Conservation (phyloP, 2,329 filamentous ascomycete genomes). For the Aspergillus fructus region DNA sequence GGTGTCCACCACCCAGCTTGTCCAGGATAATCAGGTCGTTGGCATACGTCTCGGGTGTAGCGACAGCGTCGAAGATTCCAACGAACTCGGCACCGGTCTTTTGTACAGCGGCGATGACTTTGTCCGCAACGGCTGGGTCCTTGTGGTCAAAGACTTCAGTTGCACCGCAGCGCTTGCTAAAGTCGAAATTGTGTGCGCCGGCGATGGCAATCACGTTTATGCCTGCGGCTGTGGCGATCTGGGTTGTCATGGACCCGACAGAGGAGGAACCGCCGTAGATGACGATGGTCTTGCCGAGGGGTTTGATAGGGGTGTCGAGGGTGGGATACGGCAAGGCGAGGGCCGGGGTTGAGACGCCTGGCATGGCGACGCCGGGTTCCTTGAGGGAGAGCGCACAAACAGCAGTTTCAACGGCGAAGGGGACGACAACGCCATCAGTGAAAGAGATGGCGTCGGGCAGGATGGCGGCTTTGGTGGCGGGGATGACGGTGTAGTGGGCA, state of each 20-base stretch:
- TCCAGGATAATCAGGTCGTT: slow-evolving; percentile 6
- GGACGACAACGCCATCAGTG: slow-evolving; percentile 37
- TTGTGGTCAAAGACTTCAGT: slow-evolving; percentile 40
- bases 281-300: slow-evolving; percentile 28
- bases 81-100: slow-evolving; percentile 15
- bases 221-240: slow-evolving; percentile 42
- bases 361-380: not conserved
- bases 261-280: slow-evolving; percentile 48
- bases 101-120: slow-evolving; percentile 24
- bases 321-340: slow-evolving; percentile 25
- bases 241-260: slow-evolving; percentile 44
- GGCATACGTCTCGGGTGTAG: slow-evolving; percentile 3
- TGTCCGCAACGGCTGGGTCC: slow-evolving; percentile 23
- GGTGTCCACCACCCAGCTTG: slow-evolving; percentile 15
- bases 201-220: slow-evolving; percentile 41
- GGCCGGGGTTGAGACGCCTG: slow-evolving; percentile 20
- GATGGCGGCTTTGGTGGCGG: slow-evolving; percentile 19
- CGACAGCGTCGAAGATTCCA: slow-evolving; percentile 13
- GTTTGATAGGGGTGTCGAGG: slow-evolving; percentile 13
- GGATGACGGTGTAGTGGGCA: slow-evolving; percentile 29
- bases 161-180: slow-evolving; percentile 37
- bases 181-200: slow-evolving; percentile 36
- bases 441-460: slow-evolving; percentile 35
- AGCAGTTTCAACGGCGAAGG: slow-evolving; percentile 35
- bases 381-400: slow-evolving; percentile 25